A percentile compares a stretch with the other conserved stretches of the same genome.
These are phyloP conservation scores for Naganishia albida DNA, from an alignment of 1,284 basidiomycete species.

Conservation along the genomic window DNA sequence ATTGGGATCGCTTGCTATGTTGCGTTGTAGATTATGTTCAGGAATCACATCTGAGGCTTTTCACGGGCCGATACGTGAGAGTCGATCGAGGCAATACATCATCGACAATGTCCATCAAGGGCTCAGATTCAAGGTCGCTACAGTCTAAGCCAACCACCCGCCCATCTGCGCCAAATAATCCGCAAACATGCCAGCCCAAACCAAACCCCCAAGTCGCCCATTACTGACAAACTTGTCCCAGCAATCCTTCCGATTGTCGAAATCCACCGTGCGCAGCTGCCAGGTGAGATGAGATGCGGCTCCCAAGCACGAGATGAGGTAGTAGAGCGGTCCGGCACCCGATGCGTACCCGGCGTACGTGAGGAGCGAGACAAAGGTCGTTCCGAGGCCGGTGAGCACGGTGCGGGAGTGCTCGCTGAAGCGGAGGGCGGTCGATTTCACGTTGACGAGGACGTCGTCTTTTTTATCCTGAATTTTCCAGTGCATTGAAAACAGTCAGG, in stretches of 20 bases:
- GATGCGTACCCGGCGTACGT: slow-evolving; percentile 77
- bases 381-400: slow-evolving; percentile 74
- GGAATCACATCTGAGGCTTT: too few relatives aligned
- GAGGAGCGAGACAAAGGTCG: slow-evolving; percentile 72
- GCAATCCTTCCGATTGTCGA: slow-evolving; percentile 77
- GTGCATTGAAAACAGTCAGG: neutral
- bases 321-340: slow-evolving; percentile 75
- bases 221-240: slow-evolving; percentile 90
- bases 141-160: slow-evolving; percentile 5
- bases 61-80: too few relatives aligned
- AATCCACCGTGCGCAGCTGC: slow-evolving; percentile 75
- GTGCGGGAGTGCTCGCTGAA: slow-evolving; percentile 77
- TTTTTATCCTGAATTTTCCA: slow-evolving; percentile 83
- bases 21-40: too few relatives aligned
- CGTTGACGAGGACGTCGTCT: slow-evolving; percentile 85
- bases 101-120: neutral
- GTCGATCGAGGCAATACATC: too few relatives aligned
- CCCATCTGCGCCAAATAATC: slow-evolving; percentile 65
- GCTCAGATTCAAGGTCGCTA: neutral
- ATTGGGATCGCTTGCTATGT: too few relatives aligned
- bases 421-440: slow-evolving; percentile 90
- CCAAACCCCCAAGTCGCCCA: slow-evolving; percentile 82
- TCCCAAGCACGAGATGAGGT: slow-evolving; percentile 67
- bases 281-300: slow-evolving; percentile 78
- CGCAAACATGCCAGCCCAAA: slow-evolving; percentile 77